Base-by-base conservation (phyloP, 2,329 filamentous ascomycete species). In the Cladosporium phlei region DNA sequence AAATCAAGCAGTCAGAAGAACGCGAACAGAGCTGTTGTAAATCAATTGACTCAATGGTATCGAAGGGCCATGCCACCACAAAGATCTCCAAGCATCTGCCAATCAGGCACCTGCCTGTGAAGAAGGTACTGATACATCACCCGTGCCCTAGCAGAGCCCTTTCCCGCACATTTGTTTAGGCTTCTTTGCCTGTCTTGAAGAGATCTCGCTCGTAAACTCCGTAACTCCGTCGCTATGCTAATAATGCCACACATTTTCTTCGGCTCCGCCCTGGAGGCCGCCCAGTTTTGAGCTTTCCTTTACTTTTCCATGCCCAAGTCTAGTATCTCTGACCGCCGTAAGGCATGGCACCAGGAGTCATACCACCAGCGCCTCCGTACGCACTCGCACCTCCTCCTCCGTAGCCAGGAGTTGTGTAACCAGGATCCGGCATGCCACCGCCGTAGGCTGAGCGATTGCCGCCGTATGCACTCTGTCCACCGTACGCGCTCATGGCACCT, bases 401-500 rank as follows among this genome's bases (percentile, higher is more conserved):
- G 59, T 82, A 86, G 1, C 49, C 54, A 1, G 85, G 83, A 11
- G 85, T 88, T 12, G 80, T 82, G 61, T 82, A 88, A 24, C 85
- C 85, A 2, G 53, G 49, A 6, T 54, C 53, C 16, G 50, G 50
- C n/a, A 46, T 50, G 7, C 47, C 51, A 14, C 53, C 58, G 30
- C 79, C 80, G 58, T 83, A 83, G 8, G 80, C 78, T 9, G 79
- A 82, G 7, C 71, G 77, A 39, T 69, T 79, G 14, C 84, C 84
- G 11, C 84, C 37, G 79, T 86, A 90, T 14, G 79, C 72, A 59
- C 78, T 85, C 55, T 67, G 74, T 19, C 75, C 80, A 58, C 76
- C 80, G 59, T 83, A 86, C 0, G 85, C 82, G 7, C 85, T 87
- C 8, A 80, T 83, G 61, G 80, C 86, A 27, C 84, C 85, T 28